Evolutionary conservation across 495 filamentous ascomycete species (phyloP).

Genomic region (Aspergillus sclerotioniger): DNA sequence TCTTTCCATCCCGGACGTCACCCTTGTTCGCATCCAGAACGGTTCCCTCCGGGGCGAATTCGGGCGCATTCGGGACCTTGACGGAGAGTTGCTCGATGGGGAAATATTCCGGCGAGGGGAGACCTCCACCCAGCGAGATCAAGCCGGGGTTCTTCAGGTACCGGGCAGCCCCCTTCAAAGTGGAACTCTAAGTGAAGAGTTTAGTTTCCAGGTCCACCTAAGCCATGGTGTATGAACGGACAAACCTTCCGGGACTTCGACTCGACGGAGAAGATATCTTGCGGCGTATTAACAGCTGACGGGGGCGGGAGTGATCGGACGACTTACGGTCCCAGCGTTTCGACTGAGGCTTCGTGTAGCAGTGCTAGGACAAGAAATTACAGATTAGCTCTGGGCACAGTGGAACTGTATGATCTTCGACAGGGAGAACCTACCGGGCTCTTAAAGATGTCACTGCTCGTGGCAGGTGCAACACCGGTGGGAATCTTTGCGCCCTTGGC

Average conservation of each 20-base stretch:
- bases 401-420: background rate
- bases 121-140: slow-evolving; percentile 88
- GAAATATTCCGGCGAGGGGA: slow-evolving; percentile 87
- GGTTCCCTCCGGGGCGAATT: slow-evolving; percentile 68
- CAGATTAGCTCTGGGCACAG: background rate
- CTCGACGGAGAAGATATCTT: slow-evolving; percentile 41
- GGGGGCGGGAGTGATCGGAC: background rate
- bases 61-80: slow-evolving; percentile 63
- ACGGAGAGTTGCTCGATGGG: slow-evolving; percentile 69
- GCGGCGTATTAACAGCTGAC: slow-evolving; percentile 3
- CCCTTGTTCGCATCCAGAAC: slow-evolving; percentile 73
- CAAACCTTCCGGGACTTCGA: slow-evolving; percentile 41
- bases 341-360: slow-evolving; percentile 69
- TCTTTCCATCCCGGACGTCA: slow-evolving; percentile 65
- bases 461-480: slow-evolving; percentile 72
- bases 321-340: slow-evolving; percentile 82
- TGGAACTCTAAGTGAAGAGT: slow-evolving; percentile 47
- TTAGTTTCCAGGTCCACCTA: slow-evolving; percentile 5
- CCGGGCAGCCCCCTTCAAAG: slow-evolving; percentile 75
- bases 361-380: slow-evolving; percentile 29
- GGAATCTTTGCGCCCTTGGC: slow-evolving; percentile 64
- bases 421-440: slow-evolving; percentile 48
- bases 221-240: background rate
- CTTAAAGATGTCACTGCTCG: slow-evolving; percentile 84
- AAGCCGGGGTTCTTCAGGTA: slow-evolving; percentile 68